phyloP scores from a whole-genome alignment of 257 asterid genomes.

The Avicennia marina region DNA sequence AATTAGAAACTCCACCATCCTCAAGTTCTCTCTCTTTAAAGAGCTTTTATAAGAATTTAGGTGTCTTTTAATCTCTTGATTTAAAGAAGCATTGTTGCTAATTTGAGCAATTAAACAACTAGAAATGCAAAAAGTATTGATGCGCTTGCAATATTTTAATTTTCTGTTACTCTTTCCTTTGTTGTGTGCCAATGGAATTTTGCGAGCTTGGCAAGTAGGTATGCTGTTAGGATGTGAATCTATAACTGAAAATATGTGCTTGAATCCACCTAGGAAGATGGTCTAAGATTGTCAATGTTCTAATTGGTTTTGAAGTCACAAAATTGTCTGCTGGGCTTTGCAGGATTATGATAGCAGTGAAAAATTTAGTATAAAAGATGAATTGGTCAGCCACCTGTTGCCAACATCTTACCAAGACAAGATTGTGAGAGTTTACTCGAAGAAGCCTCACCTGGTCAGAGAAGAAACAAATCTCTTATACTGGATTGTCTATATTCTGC shows the following conservation, averaged over 20 bases:
- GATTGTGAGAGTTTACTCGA: slow-evolving; percentile 86
- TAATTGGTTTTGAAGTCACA: background rate
- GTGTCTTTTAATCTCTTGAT: too few species aligned
- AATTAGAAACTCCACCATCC: too few species aligned
- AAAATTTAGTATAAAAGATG: slow-evolving; percentile 41
- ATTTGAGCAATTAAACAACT: too few species aligned
- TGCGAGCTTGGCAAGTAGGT: background rate
- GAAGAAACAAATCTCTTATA: too few species aligned
- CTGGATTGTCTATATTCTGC: too few species aligned
- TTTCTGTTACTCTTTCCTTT: too few species aligned
- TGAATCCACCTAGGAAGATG: background rate
- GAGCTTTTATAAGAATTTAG: too few species aligned
- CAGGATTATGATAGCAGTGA: slow-evolving; percentile 64
- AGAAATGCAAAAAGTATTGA: too few species aligned
- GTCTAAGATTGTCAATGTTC: background rate
- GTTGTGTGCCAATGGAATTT: background rate
- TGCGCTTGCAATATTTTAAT: too few species aligned
- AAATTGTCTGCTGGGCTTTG: background rate
- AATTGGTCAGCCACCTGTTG: slow-evolving; percentile 69
- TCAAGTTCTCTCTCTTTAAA: too few species aligned
- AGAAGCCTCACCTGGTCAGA: slow-evolving; percentile 61
- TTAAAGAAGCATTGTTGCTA: too few species aligned
- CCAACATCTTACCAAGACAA: slow-evolving; percentile 75
- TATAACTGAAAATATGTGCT: too few species aligned
- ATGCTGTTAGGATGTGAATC: background rate